Base-by-base conservation (phyloP, 2,329 filamentous ascomycete genomes). In the Chaetoscypha palmicola region DNA sequence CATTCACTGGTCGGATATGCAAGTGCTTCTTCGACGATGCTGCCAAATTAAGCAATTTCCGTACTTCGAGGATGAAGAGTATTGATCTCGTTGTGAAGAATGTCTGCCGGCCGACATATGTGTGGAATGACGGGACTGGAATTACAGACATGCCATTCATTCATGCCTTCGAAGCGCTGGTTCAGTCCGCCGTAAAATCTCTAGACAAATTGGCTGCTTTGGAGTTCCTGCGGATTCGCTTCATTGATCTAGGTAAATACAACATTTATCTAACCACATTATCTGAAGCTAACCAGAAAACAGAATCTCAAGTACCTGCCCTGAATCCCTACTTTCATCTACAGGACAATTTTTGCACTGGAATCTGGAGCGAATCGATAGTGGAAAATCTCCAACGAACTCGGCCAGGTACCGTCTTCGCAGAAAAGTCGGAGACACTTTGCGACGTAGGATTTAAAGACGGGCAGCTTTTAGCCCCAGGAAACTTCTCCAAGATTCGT, bases 1-100 rank as follows among this genome's bases (percentile, higher is more conserved):
- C 79, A 0, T 88, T 85, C 58, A 87, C 83, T 0, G 84, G 84
- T 2, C 77, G 83, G 45, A 69, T 87, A 17, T 88, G 84, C 57
- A 75, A 77, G 44, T 67, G 68, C n/a, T 78, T 87, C 48, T 88
- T 88, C 56, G 74, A 79, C 35, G 62, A 71, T 24, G 72, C 77
- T 4, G 68, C 72, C n/a, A 65, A 66, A 34, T 64, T 68, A 22
- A 69, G 71, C 23, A 69, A 75, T 49, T 62, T 71, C 31, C 62
- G 71, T 33, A 64, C 68, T 12, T 69, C 55, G 1, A 40, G 51
- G 26, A 71, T 88, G 34, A 78, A 77, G 62, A 81, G 78, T 1
- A 70, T 88, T 17, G 83, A 88, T 54, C 64, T 88, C 34, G 81
- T 81, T 0, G 79, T 88, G 43, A 86, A 86, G 65, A 86, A 86